Evolutionary conservation across 2,329 filamentous ascomycete genomes (phyloP).

Genomic region (Nemania sp.): DNA sequence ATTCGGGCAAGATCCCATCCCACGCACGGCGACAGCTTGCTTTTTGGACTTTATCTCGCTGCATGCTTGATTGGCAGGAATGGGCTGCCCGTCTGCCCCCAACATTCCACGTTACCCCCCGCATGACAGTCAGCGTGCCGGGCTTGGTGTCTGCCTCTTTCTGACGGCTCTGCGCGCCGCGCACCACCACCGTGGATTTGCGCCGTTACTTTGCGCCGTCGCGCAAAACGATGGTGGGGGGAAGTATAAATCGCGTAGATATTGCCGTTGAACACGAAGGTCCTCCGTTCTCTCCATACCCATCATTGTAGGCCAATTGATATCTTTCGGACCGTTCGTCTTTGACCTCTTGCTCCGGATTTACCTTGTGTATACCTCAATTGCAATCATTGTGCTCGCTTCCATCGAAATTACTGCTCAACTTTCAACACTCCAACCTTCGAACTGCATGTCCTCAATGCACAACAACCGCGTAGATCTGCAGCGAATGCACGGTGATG

Average conservation of each 20-base stretch:
- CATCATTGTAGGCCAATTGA: background rate
- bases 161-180: slow-evolving; percentile 25
- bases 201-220: slow-evolving; percentile 37
- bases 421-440: no score
- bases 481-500: slow-evolving; percentile 31
- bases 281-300: background rate
- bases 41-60: slow-evolving; percentile 24
- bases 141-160: background rate
- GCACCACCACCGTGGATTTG: slow-evolving; percentile 34
- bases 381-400: slow-evolving; percentile 4
- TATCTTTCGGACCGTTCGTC: background rate
- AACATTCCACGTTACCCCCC: slow-evolving; percentile 6
- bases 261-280: background rate
- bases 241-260: slow-evolving; percentile 11
- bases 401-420: background rate
- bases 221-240: slow-evolving; percentile 33
- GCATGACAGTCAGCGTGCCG: slow-evolving; percentile 8
- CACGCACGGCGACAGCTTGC: slow-evolving; percentile 23
- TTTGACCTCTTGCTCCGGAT: slow-evolving; percentile 5
- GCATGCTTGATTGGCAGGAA: slow-evolving; percentile 35
- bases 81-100: background rate
- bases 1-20: slow-evolving; percentile 26
- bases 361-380: slow-evolving; percentile 9
- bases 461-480: slow-evolving; percentile 18
- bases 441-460: no score